A percentile compares a stretch with the other conserved stretches of the same genome.
Conservation (phyloP, 2,329 filamentous ascomycete genomes). For the Fulvia fulva region DNA sequence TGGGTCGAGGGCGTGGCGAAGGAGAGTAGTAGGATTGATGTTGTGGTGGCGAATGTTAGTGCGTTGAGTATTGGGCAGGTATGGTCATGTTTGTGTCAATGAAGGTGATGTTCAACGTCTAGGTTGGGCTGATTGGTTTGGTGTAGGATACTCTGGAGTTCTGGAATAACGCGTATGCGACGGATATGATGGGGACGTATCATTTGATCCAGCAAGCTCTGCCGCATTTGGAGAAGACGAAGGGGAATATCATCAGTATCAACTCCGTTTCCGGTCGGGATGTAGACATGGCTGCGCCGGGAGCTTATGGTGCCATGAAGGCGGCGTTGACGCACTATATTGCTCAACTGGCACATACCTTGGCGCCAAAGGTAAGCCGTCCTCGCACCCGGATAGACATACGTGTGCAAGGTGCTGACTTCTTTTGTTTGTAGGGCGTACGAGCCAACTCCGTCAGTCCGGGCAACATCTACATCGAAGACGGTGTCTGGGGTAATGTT, state of each 20-base stretch:
- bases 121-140: not conserved
- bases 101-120: not conserved
- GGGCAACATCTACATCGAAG: constrained; percentile 36
- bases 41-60: constrained; percentile 25
- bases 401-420: not conserved
- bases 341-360: constrained; percentile 32
- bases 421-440: constrained; percentile 22
- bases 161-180: constrained; percentile 30
- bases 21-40: constrained; percentile 26
- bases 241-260: constrained; percentile 36
- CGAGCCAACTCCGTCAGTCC: constrained; percentile 34
- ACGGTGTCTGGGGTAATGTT: constrained; percentile 36
- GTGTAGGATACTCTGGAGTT: constrained; percentile 10
- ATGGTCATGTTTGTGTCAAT: not conserved
- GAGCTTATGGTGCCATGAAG: constrained; percentile 37
- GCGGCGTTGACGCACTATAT: constrained; percentile 38
- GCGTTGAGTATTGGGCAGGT: not conserved
- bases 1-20: constrained; percentile 25
- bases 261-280: constrained; percentile 36
- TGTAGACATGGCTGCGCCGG: constrained; percentile 37
- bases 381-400: not conserved
- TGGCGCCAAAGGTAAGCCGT: constrained; percentile 30
- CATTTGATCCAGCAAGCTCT: constrained; percentile 31
- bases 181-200: constrained; percentile 36
- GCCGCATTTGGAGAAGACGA: constrained; percentile 34